phyloP scores from a whole-genome alignment of 208 protist genomes.

The Trypanosoma platydactyli region DNA sequence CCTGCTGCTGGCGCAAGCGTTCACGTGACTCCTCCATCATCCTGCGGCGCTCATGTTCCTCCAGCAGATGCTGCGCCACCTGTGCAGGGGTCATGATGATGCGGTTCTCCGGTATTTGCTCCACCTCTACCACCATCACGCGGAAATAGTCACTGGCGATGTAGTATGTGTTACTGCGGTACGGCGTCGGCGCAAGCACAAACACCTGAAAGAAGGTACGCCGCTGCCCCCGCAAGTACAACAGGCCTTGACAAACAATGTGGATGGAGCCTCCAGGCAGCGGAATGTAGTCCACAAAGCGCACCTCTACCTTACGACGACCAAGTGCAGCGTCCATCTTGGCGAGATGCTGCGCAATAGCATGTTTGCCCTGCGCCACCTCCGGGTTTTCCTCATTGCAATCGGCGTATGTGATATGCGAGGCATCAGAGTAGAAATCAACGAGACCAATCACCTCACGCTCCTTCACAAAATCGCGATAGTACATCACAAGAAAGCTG shows the following conservation, averaged over 20 bases:
- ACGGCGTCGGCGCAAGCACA: slow-evolving; percentile 71
- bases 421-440: slow-evolving; percentile 73
- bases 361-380: slow-evolving; percentile 45
- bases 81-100: slow-evolving; percentile 66
- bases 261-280: slow-evolving; percentile 62
- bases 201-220: slow-evolving; percentile 75
- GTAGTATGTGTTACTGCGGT: slow-evolving; percentile 79
- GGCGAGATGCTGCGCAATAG: slow-evolving; percentile 51
- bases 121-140: slow-evolving; percentile 63
- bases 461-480: slow-evolving; percentile 73
- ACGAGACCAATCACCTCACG: slow-evolving; percentile 41
- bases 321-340: slow-evolving; percentile 53
- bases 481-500: slow-evolving; percentile 78
- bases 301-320: slow-evolving; percentile 78
- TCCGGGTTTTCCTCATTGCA: slow-evolving; percentile 50
- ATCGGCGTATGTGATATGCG: slow-evolving; percentile 56
- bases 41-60: slow-evolving; percentile 43
- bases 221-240: slow-evolving; percentile 61
- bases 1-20: slow-evolving; percentile 30
- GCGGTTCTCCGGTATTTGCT: slow-evolving; percentile 63
- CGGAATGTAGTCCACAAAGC: slow-evolving; percentile 69
- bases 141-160: slow-evolving; percentile 83
- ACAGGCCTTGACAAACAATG: slow-evolving; percentile 70
- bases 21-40: slow-evolving; percentile 29
- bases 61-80: slow-evolving; percentile 52